Conservation (phyloP, 2,329 filamentous ascomycete genomes). For the Ramularia collo-cygni region DNA sequence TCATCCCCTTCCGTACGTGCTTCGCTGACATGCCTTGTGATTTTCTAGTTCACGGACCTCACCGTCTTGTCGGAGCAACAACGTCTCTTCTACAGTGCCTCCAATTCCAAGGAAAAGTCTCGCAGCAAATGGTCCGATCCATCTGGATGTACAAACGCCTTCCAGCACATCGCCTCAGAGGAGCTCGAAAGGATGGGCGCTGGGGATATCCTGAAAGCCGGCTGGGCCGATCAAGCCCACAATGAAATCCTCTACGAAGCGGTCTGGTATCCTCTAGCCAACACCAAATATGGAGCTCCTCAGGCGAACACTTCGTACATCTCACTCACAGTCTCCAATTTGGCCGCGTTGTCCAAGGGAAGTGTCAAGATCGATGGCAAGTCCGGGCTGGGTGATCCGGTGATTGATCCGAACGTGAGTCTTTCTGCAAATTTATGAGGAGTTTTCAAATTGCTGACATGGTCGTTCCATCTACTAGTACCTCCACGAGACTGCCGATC, state of each 20-base stretch:
- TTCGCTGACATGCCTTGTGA: not conserved
- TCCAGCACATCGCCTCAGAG: conserved; percentile 12
- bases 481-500: conserved; percentile 13
- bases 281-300: conserved; percentile 8
- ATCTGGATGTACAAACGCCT: conserved; percentile 14
- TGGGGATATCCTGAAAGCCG: conserved; percentile 8
- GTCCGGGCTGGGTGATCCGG: conserved; percentile 7
- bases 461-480: no score
- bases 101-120: not conserved
- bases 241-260: conserved; percentile 16
- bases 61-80: conserved; percentile 9
- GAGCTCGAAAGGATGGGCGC: conserved; percentile 11
- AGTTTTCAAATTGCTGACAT: not conserved
- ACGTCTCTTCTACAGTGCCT: conserved; percentile 7
- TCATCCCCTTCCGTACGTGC: no score
- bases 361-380: conserved; percentile 7
- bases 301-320: conserved; percentile 6
- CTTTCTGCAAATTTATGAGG: not conserved
- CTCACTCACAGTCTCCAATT: conserved; percentile 7
- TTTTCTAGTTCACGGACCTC: conserved; percentile 7
- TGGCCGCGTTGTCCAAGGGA: conserved; percentile 7
- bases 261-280: conserved; percentile 11
- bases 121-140: conserved; percentile 15
- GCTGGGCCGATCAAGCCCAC: conserved; percentile 9
- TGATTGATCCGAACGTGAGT: conserved; percentile 15